Evolutionary conservation across 306 rosid genomes (phyloP).

Genomic region (Luffa acutangula): DNA sequence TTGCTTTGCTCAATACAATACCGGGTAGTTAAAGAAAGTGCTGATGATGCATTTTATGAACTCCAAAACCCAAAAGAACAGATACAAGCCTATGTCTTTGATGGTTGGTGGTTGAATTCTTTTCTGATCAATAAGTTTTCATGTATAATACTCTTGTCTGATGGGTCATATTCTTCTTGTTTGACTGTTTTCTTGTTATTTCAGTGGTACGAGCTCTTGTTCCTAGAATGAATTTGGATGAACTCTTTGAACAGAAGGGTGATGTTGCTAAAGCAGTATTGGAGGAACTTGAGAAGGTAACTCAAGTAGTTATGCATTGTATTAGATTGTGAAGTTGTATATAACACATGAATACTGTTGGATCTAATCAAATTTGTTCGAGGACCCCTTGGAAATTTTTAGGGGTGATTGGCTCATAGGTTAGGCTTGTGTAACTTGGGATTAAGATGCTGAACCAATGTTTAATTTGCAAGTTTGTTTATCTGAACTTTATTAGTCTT

Average conservation of each 20-base stretch:
- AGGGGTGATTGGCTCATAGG: background rate
- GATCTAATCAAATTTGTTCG: background rate
- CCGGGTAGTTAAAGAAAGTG: slow-evolving; percentile 54
- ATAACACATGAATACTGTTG: background rate
- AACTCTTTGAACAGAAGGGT: slow-evolving; percentile 87
- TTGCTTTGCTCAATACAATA: slow-evolving; percentile 84
- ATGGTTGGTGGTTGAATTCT: slow-evolving; percentile 30
- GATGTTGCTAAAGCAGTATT: slow-evolving; percentile 78
- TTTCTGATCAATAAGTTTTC: background rate
- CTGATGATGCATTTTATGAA: slow-evolving; percentile 96
- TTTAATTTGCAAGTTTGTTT: background rate
- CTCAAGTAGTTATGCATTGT: background rate
- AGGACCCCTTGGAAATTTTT: background rate
- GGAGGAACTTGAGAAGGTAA: slow-evolving; percentile 93
- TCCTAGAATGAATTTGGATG: slow-evolving; percentile 78
- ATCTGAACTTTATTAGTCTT: background rate
- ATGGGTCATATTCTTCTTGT: background rate
- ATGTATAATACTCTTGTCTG: background rate
- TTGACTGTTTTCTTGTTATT: background rate
- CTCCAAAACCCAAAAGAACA: slow-evolving; percentile 81
- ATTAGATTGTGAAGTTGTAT: background rate
- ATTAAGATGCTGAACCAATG: background rate
- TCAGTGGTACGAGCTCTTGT: slow-evolving; percentile 83
- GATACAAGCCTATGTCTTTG: slow-evolving; percentile 92
- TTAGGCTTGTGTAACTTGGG: background rate